Percentiles rank a stretch among this genome's conserved stretches.
Evolutionary conservation across 495 filamentous ascomycete species (phyloP).

Genomic region (Emericellopsis terricola): DNA sequence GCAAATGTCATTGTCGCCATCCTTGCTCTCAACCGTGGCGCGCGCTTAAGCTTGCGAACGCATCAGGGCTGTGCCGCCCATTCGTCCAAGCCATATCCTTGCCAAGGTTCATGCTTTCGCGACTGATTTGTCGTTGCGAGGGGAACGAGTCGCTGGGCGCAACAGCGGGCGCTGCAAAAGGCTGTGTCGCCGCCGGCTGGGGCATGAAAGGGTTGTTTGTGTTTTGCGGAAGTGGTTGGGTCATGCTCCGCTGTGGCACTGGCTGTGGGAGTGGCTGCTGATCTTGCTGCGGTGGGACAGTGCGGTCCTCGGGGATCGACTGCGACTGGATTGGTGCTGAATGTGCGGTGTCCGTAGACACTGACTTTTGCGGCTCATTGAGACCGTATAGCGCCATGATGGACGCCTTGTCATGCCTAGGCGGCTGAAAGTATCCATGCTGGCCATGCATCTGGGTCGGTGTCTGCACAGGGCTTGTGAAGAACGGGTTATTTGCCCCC

Average conservation of each 20-base stretch:
- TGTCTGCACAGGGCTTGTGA: constrained; percentile 6
- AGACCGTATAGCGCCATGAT: constrained; percentile 84
- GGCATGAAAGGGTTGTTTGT: constrained; percentile 7
- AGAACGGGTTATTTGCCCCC: constrained; percentile 1
- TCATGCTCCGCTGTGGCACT: constrained; percentile 13
- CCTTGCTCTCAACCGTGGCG: constrained; percentile 13
- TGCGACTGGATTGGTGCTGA: neutral
- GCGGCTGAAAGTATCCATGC: constrained; percentile 18
- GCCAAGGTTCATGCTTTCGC: constrained; percentile 76
- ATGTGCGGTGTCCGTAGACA: neutral
- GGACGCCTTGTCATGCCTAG: constrained; percentile 50
- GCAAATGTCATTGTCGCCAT: too few species aligned
- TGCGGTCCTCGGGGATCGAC: constrained; percentile 5
- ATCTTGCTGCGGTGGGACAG: constrained; percentile 6
- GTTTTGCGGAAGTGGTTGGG: constrained; percentile 2
- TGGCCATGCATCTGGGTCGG: constrained; percentile 15
- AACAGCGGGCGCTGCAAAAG: constrained; percentile 2
- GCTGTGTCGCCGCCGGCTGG: too few species aligned
- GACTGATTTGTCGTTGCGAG: constrained; percentile 46
- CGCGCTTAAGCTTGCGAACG: constrained; percentile 86
- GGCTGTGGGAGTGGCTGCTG: too few species aligned
- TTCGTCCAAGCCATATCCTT: constrained; percentile 45
- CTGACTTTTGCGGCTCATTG: constrained; percentile 29
- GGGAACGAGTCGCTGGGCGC: neutral
- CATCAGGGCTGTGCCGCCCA: constrained; percentile 86